A percentile compares a stretch with the other conserved stretches of the same genome.
phyloP scores from a whole-genome alignment of 73 alveolate genomes.

The Paramecium octaurelia region DNA sequence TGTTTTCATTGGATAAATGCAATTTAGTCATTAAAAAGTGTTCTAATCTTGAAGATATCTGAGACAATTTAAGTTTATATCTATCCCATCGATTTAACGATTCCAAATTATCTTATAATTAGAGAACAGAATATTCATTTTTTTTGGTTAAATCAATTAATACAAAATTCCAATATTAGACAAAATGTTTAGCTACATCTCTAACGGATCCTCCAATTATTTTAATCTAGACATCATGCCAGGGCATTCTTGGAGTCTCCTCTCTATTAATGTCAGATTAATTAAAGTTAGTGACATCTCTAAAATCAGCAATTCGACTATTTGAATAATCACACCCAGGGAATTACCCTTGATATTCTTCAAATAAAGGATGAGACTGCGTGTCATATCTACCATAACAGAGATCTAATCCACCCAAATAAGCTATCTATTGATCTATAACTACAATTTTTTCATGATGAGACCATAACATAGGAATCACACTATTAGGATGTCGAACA shows the following conservation, averaged over 20 bases:
- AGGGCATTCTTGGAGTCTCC: constrained; percentile 81
- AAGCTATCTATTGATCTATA: constrained; percentile 82
- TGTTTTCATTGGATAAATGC: background rate
- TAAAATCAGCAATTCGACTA: constrained; percentile 79
- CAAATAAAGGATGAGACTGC: constrained; percentile 79
- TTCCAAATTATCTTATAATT: background rate
- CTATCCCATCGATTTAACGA: background rate
- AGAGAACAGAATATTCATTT: background rate
- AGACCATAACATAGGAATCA: constrained; percentile 79
- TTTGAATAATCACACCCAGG: constrained; percentile 90
- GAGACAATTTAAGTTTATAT: background rate
- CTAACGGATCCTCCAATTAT: constrained; percentile 86
- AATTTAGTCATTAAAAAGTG: background rate
- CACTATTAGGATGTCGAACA: constrained; percentile 79
- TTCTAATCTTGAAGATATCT: background rate
- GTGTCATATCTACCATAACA: constrained; percentile 93
- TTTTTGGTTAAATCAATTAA: constrained; percentile 77
- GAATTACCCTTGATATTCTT: constrained; percentile 63
- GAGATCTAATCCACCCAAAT: constrained; percentile 92
- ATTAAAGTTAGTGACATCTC: constrained; percentile 68
- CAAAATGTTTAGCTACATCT: constrained; percentile 91
- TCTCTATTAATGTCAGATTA: constrained; percentile 68
- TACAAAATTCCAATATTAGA: constrained; percentile 90
- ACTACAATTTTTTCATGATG: constrained; percentile 94
- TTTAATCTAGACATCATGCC: constrained; percentile 87